Percentiles rank a stretch among this genome's conserved stretches.
These are phyloP conservation scores for Quercus phellos DNA, from an alignment of 331 rosid genomes.

Conservation along the genomic window DNA sequence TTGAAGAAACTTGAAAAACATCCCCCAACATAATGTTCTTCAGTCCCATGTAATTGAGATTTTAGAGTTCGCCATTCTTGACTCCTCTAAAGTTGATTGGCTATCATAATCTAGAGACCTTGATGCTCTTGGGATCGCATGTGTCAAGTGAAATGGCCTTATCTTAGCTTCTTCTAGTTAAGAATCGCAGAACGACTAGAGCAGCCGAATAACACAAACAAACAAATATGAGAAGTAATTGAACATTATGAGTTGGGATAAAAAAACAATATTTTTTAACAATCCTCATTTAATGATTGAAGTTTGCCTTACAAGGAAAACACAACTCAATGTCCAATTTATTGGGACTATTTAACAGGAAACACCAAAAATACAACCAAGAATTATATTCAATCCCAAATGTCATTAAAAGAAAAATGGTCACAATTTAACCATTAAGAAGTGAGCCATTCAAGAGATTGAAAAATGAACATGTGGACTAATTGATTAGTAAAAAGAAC, in stretches of 20 bases:
- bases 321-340: not conserved
- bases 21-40: slow-evolving; percentile 12
- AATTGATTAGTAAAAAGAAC: no score
- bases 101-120: slow-evolving; percentile 56
- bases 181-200: slow-evolving; percentile 76
- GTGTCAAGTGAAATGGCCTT: slow-evolving; percentile 58
- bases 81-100: slow-evolving; percentile 56
- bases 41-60: slow-evolving; percentile 87
- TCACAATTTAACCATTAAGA: no score
- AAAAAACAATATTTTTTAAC: not conserved
- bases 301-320: not conserved
- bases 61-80: slow-evolving; percentile 87
- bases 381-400: not conserved
- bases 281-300: not conserved
- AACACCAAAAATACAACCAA: not conserved
- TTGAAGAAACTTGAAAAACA: slow-evolving; percentile 6
- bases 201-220: slow-evolving; percentile 50
- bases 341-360: not conserved
- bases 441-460: no score
- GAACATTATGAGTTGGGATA: not conserved
- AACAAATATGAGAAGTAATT: not conserved
- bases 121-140: slow-evolving; percentile 80
- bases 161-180: slow-evolving; percentile 57
- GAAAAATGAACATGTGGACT: no score
- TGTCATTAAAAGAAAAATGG: no score